Evolutionary conservation across 129 eudicot genomes (phyloP).

Genomic region (Calendula officinalis): DNA sequence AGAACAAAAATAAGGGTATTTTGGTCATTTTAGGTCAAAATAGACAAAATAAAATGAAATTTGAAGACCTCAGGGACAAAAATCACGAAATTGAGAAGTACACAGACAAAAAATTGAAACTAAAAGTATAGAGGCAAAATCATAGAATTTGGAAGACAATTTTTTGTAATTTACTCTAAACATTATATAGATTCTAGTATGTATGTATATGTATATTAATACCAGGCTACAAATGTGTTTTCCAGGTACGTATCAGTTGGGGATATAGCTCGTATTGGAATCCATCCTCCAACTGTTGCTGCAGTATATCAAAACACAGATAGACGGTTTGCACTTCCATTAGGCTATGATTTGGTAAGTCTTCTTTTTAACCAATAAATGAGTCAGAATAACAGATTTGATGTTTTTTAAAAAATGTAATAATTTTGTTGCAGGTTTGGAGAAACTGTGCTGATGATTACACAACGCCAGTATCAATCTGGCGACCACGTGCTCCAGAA

Average conservation of each 20-base stretch:
- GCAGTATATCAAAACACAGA: slow-evolving; percentile 68
- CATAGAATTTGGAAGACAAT: no score
- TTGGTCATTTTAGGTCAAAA: no score
- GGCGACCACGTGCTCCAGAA: slow-evolving; percentile 94
- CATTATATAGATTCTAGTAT: slow-evolving; percentile 13
- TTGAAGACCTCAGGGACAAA: no score
- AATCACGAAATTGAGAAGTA: no score
- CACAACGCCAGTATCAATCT: slow-evolving; percentile 61
- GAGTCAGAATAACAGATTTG: neutral
- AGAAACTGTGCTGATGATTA: slow-evolving; percentile 92
- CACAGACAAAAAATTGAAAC: no score
- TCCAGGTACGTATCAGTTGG: slow-evolving; percentile 82
- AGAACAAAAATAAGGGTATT: no score
- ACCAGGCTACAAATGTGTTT: neutral
- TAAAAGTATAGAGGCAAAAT: no score
- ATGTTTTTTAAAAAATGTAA: neutral
- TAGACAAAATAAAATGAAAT: no score
- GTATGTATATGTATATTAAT: neutral
- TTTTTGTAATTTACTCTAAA: no score
- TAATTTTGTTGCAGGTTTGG: slow-evolving; percentile 65
- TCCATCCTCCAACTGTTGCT: slow-evolving; percentile 88
- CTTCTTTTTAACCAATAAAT: neutral
- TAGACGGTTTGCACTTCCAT: slow-evolving; percentile 55
- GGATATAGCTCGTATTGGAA: slow-evolving; percentile 81
- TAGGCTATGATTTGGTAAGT: slow-evolving; percentile 92